Evolutionary conservation across 352 stramenopile genomes (phyloP).

Genomic region (Thalassiosira ordinaria): DNA sequence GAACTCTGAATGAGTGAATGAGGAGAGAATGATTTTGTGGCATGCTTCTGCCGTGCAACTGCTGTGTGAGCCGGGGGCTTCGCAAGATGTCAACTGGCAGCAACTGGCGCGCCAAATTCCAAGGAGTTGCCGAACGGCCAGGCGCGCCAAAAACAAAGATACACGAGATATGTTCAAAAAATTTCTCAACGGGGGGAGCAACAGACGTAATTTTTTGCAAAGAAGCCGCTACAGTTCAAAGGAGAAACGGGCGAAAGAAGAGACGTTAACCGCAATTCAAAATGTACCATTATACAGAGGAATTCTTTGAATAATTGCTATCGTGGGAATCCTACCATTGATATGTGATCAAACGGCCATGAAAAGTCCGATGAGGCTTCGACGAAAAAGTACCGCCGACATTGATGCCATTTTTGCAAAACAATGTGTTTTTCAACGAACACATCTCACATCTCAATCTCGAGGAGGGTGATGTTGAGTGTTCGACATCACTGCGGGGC

Average conservation of each 20-base stretch:
- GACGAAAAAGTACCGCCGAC: neutral
- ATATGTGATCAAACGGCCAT: no score
- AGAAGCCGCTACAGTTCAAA: no score
- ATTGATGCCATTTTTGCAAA: neutral
- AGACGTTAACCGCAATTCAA: neutral
- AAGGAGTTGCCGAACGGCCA: no score
- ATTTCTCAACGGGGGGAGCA: neutral
- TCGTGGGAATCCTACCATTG: neutral
- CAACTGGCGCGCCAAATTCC: neutral
- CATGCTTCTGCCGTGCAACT: no score
- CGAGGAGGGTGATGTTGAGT: no score
- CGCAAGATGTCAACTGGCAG: neutral
- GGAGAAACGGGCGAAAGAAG: no score
- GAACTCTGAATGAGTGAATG: no score
- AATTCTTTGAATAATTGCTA: neutral
- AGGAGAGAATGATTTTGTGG: no score
- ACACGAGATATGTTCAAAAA: neutral
- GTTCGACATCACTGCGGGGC: no score
- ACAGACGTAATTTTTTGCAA: neutral
- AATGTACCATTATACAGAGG: neutral
- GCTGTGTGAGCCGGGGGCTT: no score
- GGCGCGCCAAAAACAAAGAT: neutral
- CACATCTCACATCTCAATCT: no score
- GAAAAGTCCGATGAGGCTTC: neutral
- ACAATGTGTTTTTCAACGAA: no score